Evolutionary conservation across 371 early-diverging fungal species (phyloP).

Genomic region (Choanephora cucurbitarum): DNA sequence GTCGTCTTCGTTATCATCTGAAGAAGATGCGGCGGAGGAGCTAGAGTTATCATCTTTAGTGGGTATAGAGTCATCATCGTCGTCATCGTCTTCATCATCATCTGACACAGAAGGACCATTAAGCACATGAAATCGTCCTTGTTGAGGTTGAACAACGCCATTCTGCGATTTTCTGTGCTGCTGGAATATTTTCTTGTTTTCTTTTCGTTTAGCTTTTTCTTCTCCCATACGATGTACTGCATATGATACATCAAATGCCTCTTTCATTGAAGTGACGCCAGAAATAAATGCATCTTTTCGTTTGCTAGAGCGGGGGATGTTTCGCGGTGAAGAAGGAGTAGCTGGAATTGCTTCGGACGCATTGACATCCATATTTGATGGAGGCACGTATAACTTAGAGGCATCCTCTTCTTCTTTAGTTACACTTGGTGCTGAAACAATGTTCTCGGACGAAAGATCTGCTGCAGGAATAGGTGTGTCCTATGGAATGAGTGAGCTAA

Average conservation of each 20-base stretch:
- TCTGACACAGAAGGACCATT: conserved; percentile 2
- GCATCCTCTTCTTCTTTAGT: conserved; percentile 10
- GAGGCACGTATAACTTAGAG: conserved; percentile 19
- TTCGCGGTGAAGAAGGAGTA: conserved; percentile 11
- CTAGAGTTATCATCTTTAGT: conserved; percentile 5
- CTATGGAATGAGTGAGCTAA: conserved; percentile 9
- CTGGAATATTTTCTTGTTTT: conserved; percentile 12
- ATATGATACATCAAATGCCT: conserved; percentile 61
- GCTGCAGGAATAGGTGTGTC: conserved; percentile 14
- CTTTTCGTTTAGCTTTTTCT: conserved; percentile 36
- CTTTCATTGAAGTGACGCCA: conserved; percentile 57
- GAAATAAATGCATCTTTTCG: conserved; percentile 41
- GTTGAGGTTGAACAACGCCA: background rate
- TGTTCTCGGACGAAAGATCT: conserved; percentile 12
- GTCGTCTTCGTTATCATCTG: background rate
- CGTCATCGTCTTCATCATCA: conserved; percentile 11
- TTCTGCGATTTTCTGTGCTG: background rate
- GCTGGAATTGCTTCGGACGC: conserved; percentile 25
- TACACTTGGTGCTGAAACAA: conserved; percentile 3
- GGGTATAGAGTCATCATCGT: background rate
- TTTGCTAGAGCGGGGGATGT: conserved; percentile 12
- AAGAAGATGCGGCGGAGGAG: background rate
- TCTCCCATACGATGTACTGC: conserved; percentile 66
- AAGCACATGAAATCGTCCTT: conserved; percentile 8
- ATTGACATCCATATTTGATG: conserved; percentile 31